Evolutionary conservation across 805 yeast genomes (phyloP).

Genomic region (Debaryomyces maramus): DNA sequence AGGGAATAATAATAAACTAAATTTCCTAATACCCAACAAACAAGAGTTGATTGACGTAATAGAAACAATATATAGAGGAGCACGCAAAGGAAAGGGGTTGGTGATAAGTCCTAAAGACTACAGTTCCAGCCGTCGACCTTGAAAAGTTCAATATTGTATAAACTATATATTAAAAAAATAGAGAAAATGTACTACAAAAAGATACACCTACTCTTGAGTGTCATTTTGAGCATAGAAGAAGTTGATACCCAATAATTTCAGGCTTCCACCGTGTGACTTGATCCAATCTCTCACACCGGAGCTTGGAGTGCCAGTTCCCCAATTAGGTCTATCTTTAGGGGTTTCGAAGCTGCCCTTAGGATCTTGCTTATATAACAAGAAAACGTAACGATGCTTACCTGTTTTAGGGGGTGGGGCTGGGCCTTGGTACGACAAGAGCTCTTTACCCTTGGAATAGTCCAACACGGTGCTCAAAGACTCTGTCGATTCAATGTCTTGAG

Average conservation of each 20-base stretch:
- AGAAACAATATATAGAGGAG: constrained; percentile 89
- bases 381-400: constrained; percentile 85
- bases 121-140: constrained; percentile 30
- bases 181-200: background rate
- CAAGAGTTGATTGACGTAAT: constrained; percentile 90
- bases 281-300: constrained; percentile 79
- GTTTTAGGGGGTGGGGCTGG: constrained; percentile 92
- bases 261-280: constrained; percentile 51
- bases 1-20: constrained; percentile 93
- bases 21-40: constrained; percentile 68
- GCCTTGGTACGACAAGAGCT: constrained; percentile 62
- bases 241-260: constrained; percentile 69
- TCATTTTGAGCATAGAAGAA: constrained; percentile 78
- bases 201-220: constrained; percentile 11
- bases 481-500: constrained; percentile 23
- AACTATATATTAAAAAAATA: constrained; percentile 3
- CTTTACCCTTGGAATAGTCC: constrained; percentile 37
- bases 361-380: constrained; percentile 69
- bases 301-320: constrained; percentile 88
- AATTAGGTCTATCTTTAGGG: constrained; percentile 59
- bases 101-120: constrained; percentile 82
- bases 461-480: constrained; percentile 32
- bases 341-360: constrained; percentile 41
- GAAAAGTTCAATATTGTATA: constrained; percentile 1
- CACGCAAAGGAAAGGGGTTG: constrained; percentile 87